phyloP scores from a whole-genome alignment of 768 basidiomycete genomes.

The Amanita polypyramis region DNA sequence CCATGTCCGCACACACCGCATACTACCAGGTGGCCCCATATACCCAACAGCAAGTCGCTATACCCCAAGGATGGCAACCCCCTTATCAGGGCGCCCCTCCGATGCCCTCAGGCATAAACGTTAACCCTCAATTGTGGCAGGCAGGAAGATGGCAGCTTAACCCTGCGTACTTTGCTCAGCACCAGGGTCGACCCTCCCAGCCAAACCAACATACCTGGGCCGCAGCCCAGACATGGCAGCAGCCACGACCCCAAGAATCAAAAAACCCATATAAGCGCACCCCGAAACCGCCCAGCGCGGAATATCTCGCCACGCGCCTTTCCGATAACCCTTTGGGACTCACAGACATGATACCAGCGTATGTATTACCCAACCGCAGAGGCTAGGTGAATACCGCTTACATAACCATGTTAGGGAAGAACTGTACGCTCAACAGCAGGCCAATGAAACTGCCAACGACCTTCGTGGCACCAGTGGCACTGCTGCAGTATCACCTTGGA shows the following conservation, averaged over 20 bases:
- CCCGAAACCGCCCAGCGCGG: conserved; percentile 50
- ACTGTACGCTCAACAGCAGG: conserved; percentile 14
- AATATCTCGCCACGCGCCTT: conserved; percentile 52
- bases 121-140: conserved; percentile 40
- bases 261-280: conserved; percentile 58
- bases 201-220: conserved; percentile 23
- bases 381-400: neutral
- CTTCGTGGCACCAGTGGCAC: neutral
- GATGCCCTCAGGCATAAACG: conserved; percentile 32
- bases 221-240: conserved; percentile 29
- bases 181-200: conserved; percentile 15
- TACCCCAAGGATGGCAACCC: conserved; percentile 15
- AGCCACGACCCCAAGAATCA: conserved; percentile 16
- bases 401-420: neutral
- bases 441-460: conserved; percentile 19
- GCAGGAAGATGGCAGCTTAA: conserved; percentile 44
- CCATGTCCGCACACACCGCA: conserved; percentile 6
- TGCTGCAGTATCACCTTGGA: conserved; percentile 50
- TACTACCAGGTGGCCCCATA: conserved; percentile 7
- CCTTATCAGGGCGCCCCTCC: conserved; percentile 46
- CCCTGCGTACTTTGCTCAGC: conserved; percentile 25
- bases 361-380: conserved; percentile 17
- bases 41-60: conserved; percentile 6
- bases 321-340: conserved; percentile 57
- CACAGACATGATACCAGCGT: conserved; percentile 56